These are phyloP conservation scores for Whalleya microplaca DNA, from an alignment of 2,329 filamentous ascomycete genomes.

Conservation along the genomic window DNA sequence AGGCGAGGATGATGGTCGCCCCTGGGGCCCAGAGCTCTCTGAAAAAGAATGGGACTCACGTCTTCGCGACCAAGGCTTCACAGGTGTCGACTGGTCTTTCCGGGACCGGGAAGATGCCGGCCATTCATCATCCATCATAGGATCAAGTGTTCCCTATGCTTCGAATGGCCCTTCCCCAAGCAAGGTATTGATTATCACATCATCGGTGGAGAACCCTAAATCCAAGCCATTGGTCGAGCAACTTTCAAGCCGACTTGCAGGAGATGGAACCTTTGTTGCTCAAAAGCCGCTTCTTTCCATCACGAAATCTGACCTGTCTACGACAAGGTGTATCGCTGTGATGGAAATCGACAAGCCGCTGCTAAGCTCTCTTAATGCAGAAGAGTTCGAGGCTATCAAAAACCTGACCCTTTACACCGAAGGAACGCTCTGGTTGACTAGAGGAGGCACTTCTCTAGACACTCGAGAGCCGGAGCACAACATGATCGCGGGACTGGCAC, in stretches of 20 bases:
- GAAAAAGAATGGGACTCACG: conserved; percentile 34
- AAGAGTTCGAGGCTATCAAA: conserved; percentile 31
- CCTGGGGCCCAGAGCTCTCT: conserved; percentile 32
- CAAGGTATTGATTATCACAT: conserved; percentile 31
- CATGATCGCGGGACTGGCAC: conserved; percentile 50
- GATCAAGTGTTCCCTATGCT: conserved; percentile 29
- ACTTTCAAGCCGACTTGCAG: conserved; percentile 27
- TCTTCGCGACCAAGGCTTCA: conserved; percentile 32
- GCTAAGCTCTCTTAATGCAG: conserved; percentile 25
- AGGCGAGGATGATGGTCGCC: conserved; percentile 34
- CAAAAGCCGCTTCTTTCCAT: conserved; percentile 27
- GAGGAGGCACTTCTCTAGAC: conserved; percentile 31
- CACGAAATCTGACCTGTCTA: conserved; percentile 25
- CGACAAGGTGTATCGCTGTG: conserved; percentile 32
- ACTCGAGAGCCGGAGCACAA: conserved; percentile 38
- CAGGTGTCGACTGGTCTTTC: conserved; percentile 33
- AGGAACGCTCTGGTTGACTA: conserved; percentile 33
- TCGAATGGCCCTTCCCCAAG: conserved; percentile 24
- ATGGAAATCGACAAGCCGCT: conserved; percentile 35
- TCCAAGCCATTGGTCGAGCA: conserved; percentile 25
- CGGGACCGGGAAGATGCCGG: conserved; percentile 34
- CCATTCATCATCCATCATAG: conserved; percentile 34
- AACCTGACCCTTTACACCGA: conserved; percentile 32
- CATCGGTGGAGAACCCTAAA: conserved; percentile 19
- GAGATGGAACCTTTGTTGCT: conserved; percentile 25